Base-by-base conservation (phyloP, 805 yeast species). In the Trichomonascus vanleenenianus region DNA sequence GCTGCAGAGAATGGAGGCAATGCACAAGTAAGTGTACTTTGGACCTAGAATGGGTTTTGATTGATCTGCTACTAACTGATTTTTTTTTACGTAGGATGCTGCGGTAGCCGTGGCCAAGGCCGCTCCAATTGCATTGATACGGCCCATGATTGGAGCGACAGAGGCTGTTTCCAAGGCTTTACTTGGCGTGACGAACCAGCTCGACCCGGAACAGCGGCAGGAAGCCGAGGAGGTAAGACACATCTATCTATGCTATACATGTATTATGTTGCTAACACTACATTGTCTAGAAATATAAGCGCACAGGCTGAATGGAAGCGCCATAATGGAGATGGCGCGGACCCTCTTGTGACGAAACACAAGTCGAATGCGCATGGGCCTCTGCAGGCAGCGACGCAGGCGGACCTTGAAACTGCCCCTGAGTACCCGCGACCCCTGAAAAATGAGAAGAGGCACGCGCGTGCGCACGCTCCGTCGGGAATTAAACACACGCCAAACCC, bases 71-170 rank as follows among this genome's bases (percentile, higher is more conserved):
- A 7, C 18, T 14, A 14, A 14, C 18, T 33, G 18, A n/a, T n/a
- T n/a, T n/a, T n/a, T n/a, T 22, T 22, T 22, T 22, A 22, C 8
- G 8, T 22, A 22, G 54, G 81, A 73, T 3, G 85, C 89, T 0
- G 75, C 85, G 0, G 63, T 70, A 15, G 80, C 86, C 1, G 70
- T 87, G 11, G 81, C 85, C 11, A 76, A 75, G 51, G 86, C 83
- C 0, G 78, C 95, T 1, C 97, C 97, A 0, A 77, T 86, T 12
- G 81, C 86, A 15, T 63, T 89, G 12, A 72, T 89, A 2, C 63
- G 96, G 37, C 96, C 97, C 2, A 73, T 87, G 50, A 87, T 89
- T 55, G 97, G 97, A 1, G 87, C 95, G 0, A 84, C 96, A 0
- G 96, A 87, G 60, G 95, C 95, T 0, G 72, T 89, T 5, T 82